phyloP scores from a whole-genome alignment of 306 rosid species.

The Leucaena leucocephala region DNA sequence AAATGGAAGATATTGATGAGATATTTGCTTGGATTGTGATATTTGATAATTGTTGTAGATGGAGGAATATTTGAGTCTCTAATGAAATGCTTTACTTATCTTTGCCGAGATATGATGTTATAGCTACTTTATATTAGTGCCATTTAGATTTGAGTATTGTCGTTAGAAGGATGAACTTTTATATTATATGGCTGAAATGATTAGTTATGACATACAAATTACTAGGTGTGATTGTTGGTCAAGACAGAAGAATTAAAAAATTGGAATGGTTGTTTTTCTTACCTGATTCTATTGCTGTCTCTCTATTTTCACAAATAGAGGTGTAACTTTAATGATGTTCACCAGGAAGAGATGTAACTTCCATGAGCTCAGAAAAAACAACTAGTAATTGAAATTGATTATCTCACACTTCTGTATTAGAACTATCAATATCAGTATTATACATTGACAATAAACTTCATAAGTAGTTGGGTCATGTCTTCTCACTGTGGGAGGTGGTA shows the following conservation, averaged over 20 bases:
- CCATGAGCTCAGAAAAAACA: neutral
- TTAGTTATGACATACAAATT: neutral
- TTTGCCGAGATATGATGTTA: neutral
- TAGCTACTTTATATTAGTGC: neutral
- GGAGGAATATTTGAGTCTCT: neutral
- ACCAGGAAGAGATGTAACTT: neutral
- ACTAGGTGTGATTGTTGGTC: neutral
- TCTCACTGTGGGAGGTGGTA: neutral
- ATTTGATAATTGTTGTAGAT: neutral
- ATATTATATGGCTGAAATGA: neutral
- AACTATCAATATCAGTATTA: neutral
- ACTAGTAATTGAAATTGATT: neutral
- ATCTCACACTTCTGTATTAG: neutral
- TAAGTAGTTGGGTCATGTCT: neutral
- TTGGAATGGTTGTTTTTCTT: neutral
- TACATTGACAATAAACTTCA: neutral
- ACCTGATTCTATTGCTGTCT: neutral
- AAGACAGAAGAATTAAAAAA: slow-evolving; percentile 1
- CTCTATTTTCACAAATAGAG: neutral
- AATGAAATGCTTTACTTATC: neutral
- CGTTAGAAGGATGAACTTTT: slow-evolving; percentile 6
- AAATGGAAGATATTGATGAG: neutral
- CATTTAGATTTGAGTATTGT: neutral
- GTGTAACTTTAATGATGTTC: neutral
- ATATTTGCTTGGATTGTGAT: neutral